These are phyloP conservation scores for Cyanidium caldarium DNA, from an alignment of 23 red algal genomes.

Conservation along the genomic window DNA sequence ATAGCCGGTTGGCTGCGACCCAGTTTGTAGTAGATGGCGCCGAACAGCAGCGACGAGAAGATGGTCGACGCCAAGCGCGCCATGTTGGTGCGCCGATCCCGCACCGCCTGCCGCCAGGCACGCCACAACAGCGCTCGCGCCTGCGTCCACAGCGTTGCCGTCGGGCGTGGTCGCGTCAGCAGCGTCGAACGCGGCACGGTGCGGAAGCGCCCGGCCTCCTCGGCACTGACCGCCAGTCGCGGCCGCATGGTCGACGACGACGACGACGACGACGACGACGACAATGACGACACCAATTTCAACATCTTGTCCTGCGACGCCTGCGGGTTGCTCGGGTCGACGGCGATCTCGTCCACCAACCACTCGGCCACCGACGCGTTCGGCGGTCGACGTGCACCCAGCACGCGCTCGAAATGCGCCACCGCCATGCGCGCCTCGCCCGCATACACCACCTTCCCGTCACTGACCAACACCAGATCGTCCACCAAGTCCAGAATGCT, in stretches of 20 bases:
- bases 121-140: slow-evolving; percentile 38
- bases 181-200: background rate
- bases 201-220: background rate
- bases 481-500: slow-evolving; percentile 76
- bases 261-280: background rate
- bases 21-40: slow-evolving; percentile 63
- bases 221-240: background rate
- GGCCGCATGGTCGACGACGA: background rate
- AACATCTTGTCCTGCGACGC: slow-evolving; percentile 26
- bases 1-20: slow-evolving; percentile 42
- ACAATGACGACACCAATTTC: slow-evolving; percentile 16
- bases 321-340: slow-evolving; percentile 29
- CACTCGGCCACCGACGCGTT: slow-evolving; percentile 46
- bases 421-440: slow-evolving; percentile 23
- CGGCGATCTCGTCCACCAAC: slow-evolving; percentile 55
- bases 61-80: slow-evolving; percentile 48
- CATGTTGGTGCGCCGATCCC: slow-evolving; percentile 54
- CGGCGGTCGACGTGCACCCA: slow-evolving; percentile 18
- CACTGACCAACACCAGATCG: slow-evolving; percentile 67
- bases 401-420: slow-evolving; percentile 33
- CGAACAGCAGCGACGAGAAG: slow-evolving; percentile 70
- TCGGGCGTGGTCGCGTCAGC: background rate
- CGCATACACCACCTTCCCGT: slow-evolving; percentile 46
- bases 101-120: slow-evolving; percentile 49
- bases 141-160: slow-evolving; percentile 16